Percentiles rank a stretch among this genome's conserved stretches.
Conservation (phyloP, 2,329 filamentous ascomycete genomes). For the Pyricularia pennisetigena region DNA sequence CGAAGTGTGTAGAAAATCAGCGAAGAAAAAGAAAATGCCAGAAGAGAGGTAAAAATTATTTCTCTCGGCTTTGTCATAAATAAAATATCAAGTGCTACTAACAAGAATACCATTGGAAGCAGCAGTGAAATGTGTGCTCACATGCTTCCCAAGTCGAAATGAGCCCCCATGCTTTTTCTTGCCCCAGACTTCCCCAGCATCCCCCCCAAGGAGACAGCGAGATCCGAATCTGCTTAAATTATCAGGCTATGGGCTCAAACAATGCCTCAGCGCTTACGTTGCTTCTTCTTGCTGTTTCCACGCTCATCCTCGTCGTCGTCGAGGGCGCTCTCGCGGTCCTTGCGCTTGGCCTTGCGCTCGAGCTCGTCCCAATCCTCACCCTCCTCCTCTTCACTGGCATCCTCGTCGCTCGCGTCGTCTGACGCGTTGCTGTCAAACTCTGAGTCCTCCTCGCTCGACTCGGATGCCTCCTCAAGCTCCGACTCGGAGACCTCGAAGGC, state of each 20-base stretch:
- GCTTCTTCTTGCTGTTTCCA: conserved; percentile 60
- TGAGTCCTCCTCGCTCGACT: conserved; percentile 69
- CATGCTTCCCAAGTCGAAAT: not conserved
- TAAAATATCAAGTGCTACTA: not conserved
- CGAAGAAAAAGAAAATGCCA: not conserved
- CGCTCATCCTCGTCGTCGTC: conserved; percentile 61
- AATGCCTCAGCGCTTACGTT: conserved; percentile 39
- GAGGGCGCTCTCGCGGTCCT: conserved; percentile 57
- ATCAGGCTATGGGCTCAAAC: not conserved
- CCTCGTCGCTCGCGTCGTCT: conserved; percentile 73
- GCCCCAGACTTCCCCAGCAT: not conserved
- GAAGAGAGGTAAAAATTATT: not conserved
- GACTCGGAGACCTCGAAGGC: conserved; percentile 86
- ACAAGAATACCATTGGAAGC: not conserved
- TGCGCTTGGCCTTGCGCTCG: conserved; percentile 82
- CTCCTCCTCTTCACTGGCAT: conserved; percentile 63
- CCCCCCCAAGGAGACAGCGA: not conserved
- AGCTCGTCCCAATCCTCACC: conserved; percentile 92
- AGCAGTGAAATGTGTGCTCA: not conserved
- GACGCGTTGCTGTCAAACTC: conserved; percentile 89
- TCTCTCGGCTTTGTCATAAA: not conserved
- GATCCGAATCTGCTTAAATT: not conserved
- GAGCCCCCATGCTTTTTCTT: not conserved
- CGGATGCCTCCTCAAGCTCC: conserved; percentile 75
- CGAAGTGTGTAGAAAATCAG: not conserved